Base-by-base conservation (phyloP, 2,329 filamentous ascomycete species). In the Chrysosporium keratinophilum region DNA sequence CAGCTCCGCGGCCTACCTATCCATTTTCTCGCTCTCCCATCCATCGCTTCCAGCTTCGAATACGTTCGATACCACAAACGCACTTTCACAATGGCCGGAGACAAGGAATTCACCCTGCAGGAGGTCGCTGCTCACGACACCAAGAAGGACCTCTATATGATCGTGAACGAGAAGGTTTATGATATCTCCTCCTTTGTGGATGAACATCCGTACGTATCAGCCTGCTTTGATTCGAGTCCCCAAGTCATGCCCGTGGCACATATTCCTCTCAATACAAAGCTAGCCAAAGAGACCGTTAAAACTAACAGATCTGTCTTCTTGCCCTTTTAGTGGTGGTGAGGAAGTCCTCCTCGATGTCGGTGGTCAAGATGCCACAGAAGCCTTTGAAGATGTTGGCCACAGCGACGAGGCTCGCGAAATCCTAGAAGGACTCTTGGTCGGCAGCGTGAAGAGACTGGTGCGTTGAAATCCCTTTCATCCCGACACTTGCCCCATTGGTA, bases 311-410 rank as follows among this genome's bases (percentile, higher is more conserved):
- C n/a, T 50, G 3, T 41, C 34, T 48, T 35, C 17, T 35, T n/a
- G 11, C 54, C 44, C 56, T 41, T 53, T 60, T 67, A 97, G 93
- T 65, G 93, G 93, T 78, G 93, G 93, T 76, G 93, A 98, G 76
- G 93, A 98, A 77, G 93, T 98, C 64, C 78, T 98, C 59, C 85
- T 98, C 63, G 93, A 98, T 64, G 90, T 97, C 60, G 93, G 79
- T 67, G 93, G 93, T 63, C 90, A 95, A 76, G 93, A 98, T 73
- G 86, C 87, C 66, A 95, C 91, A 64, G 93, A 97, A 76, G 91
- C 93, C 58, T 98, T 98, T 70, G 93, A 98, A 78, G 93, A 98
- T 74, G 93, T 98, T 67, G 93, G 93, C 68, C 93, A 98, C 85
- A 94, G 87, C 66, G 93, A 98, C 73, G 93, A 98, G 79, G 93